phyloP scores from a whole-genome alignment of 2,329 filamentous ascomycete species.

The Hymenoscyphus scutula region DNA sequence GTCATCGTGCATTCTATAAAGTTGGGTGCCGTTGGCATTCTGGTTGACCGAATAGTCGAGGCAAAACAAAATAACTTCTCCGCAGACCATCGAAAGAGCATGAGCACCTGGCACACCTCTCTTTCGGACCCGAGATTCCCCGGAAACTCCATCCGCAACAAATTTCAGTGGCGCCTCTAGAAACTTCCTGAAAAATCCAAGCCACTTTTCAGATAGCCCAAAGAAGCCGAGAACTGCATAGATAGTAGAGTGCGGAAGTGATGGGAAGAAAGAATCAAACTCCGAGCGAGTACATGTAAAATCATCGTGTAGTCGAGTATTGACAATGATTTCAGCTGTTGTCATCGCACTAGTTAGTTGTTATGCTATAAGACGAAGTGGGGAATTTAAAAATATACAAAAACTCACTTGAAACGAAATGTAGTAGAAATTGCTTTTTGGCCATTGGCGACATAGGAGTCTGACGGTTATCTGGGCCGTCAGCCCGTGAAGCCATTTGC shows the following conservation, averaged over 20 bases:
- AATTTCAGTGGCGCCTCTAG: slow-evolving; percentile 60
- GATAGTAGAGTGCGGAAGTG: slow-evolving; percentile 60
- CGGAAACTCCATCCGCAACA: slow-evolving; percentile 47
- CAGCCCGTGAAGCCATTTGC: not conserved
- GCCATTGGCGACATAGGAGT: slow-evolving; percentile 38
- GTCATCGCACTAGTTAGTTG: too few species aligned
- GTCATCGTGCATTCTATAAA: slow-evolving; percentile 65
- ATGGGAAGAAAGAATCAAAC: slow-evolving; percentile 56
- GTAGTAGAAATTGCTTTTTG: slow-evolving; percentile 57
- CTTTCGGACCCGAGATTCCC: slow-evolving; percentile 45
- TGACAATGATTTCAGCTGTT: slow-evolving; percentile 54
- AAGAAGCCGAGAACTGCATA: slow-evolving; percentile 56
- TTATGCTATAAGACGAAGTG: too few species aligned
- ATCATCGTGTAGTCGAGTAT: slow-evolving; percentile 47
- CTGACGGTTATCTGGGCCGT: not conserved
- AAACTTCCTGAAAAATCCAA: slow-evolving; percentile 58
- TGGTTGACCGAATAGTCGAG: slow-evolving; percentile 65
- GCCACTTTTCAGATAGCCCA: slow-evolving; percentile 55
- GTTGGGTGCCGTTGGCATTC: slow-evolving; percentile 48
- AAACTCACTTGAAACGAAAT: slow-evolving; percentile 53
- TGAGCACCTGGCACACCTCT: slow-evolving; percentile 61
- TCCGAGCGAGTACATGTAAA: slow-evolving; percentile 57
- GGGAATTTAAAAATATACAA: too few species aligned
- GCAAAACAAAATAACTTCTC: slow-evolving; percentile 61
- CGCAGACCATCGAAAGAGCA: slow-evolving; percentile 56